A percentile compares a stretch with the other conserved stretches of the same genome.
Conservation (phyloP, 495 filamentous ascomycete species). For the Aspergillus cristatus region DNA sequence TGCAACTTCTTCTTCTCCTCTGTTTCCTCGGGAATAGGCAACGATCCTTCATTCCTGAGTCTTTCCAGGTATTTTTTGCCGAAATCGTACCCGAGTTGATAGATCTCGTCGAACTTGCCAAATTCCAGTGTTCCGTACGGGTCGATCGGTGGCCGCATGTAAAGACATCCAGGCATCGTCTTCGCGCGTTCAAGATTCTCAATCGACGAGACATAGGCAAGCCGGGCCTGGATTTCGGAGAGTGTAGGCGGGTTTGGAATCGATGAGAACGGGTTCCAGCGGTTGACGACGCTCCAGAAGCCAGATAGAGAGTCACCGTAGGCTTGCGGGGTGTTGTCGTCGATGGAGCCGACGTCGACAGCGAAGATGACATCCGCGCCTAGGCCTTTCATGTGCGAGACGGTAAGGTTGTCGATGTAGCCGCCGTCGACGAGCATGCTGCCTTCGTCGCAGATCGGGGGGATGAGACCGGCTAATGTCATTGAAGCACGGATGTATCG, state of each 20-base stretch:
- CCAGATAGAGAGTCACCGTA: slow-evolving; percentile 95
- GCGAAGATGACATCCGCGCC: slow-evolving; percentile 93
- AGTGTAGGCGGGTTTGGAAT: slow-evolving; percentile 87
- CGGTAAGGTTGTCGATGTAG: slow-evolving; percentile 95
- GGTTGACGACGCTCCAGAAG: slow-evolving; percentile 84
- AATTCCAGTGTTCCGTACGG: slow-evolving; percentile 92
- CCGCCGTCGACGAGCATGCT: slow-evolving; percentile 94
- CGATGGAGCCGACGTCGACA: slow-evolving; percentile 83
- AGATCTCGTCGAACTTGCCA: slow-evolving; percentile 95
- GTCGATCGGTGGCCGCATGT: slow-evolving; percentile 94
- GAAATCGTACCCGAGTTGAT: slow-evolving; percentile 75
- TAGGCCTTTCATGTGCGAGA: slow-evolving; percentile 91
- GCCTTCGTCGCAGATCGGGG: slow-evolving; percentile 92
- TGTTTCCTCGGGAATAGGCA: slow-evolving; percentile 57
- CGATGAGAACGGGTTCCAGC: slow-evolving; percentile 91
- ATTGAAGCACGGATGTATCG: slow-evolving; percentile 92
- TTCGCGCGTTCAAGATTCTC: slow-evolving; percentile 94
- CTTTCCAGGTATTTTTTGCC: slow-evolving; percentile 68
- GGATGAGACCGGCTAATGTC: slow-evolving; percentile 86
- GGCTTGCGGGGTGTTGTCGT: slow-evolving; percentile 80
- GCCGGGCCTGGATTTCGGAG: slow-evolving; percentile 86
- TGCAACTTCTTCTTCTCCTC: slow-evolving; percentile 84
- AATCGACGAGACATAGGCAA: slow-evolving; percentile 89
- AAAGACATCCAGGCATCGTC: slow-evolving; percentile 73
- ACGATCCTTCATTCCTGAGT: slow-evolving; percentile 63